Percentiles rank a stretch among this genome's conserved stretches.
Evolutionary conservation across 352 stramenopile genomes (phyloP).

Genomic region (Phytophthora foliorum): DNA sequence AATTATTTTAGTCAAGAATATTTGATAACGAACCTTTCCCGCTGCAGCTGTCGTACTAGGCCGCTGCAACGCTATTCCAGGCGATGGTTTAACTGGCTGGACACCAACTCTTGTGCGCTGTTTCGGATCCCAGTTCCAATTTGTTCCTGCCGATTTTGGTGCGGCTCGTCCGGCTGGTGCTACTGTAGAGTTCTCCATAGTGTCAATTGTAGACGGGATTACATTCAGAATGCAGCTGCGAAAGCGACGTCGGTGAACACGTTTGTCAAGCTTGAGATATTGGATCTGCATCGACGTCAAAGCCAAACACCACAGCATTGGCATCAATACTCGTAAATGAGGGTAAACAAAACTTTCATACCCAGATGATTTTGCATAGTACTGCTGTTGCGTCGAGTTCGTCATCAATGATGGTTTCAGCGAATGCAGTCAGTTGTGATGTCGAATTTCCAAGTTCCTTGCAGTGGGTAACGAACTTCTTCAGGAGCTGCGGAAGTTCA

Average conservation of each 20-base stretch:
- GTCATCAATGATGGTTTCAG: constrained; percentile 15
- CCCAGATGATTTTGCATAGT: constrained; percentile 62
- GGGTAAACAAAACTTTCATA: constrained; percentile 24
- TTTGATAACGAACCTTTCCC: constrained; percentile 33
- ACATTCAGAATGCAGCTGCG: constrained; percentile 28
- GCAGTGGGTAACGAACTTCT: constrained; percentile 28
- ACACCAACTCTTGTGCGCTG: neutral
- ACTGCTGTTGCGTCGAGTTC: constrained; percentile 35
- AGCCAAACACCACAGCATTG: constrained; percentile 1
- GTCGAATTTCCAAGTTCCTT: constrained; percentile 30
- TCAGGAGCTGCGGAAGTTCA: constrained; percentile 49
- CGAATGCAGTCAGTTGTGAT: constrained; percentile 36
- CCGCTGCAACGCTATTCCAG: neutral
- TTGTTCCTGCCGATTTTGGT: constrained; percentile 12
- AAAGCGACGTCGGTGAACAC: constrained; percentile 68
- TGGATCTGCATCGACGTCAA: constrained; percentile 48
- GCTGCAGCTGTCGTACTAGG: neutral
- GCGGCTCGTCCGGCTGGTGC: neutral
- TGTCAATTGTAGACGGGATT: constrained; percentile 25
- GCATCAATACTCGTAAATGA: constrained; percentile 8
- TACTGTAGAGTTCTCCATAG: constrained; percentile 11
- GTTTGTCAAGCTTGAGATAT: constrained; percentile 64
- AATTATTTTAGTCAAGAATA: neutral
- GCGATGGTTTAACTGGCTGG: constrained; percentile 2
- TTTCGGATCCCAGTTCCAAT: constrained; percentile 39